These are phyloP conservation scores for Diaporthe caulivora DNA, from an alignment of 2,329 filamentous ascomycete genomes.

Conservation along the genomic window DNA sequence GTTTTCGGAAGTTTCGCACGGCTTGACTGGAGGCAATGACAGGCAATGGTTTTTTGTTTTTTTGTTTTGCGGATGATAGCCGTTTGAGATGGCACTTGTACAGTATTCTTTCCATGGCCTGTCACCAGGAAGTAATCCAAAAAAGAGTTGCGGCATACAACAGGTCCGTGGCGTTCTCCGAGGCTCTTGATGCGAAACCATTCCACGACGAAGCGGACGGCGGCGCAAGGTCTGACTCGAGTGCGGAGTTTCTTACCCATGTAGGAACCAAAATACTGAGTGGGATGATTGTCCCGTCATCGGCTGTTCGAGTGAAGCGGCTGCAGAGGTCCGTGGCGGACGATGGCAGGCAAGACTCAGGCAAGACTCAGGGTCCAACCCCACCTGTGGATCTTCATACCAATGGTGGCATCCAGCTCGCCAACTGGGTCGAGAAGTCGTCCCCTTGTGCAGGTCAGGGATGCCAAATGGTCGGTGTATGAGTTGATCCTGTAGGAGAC, in stretches of 20 bases:
- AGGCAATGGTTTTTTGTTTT: neutral
- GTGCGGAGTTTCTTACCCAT: neutral
- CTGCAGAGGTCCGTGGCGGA: slow-evolving; percentile 1
- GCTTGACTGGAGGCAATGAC: neutral
- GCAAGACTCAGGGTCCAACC: slow-evolving; percentile 33
- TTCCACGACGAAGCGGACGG: neutral
- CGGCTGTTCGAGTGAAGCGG: neutral
- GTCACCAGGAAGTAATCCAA: neutral
- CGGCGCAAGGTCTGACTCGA: slow-evolving; percentile 9
- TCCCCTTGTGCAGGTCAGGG: slow-evolving; percentile 34
- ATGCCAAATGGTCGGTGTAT: neutral
- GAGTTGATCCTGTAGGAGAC: neutral
- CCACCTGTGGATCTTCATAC: slow-evolving; percentile 3
- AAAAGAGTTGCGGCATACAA: neutral
- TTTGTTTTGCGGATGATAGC: neutral
- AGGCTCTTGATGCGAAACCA: neutral
- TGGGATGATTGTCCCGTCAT: slow-evolving; percentile 4
- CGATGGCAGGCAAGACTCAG: slow-evolving; percentile 39
- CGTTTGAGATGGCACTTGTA: slow-evolving; percentile 8
- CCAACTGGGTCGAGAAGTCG: neutral
- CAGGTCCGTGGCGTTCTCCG: neutral
- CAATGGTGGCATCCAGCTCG: neutral
- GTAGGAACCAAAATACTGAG: neutral
- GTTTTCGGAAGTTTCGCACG: neutral
- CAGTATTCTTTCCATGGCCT: neutral